Evolutionary conservation across 2,329 filamentous ascomycete species (phyloP).

Genomic region (Aureobasidium sp.): DNA sequence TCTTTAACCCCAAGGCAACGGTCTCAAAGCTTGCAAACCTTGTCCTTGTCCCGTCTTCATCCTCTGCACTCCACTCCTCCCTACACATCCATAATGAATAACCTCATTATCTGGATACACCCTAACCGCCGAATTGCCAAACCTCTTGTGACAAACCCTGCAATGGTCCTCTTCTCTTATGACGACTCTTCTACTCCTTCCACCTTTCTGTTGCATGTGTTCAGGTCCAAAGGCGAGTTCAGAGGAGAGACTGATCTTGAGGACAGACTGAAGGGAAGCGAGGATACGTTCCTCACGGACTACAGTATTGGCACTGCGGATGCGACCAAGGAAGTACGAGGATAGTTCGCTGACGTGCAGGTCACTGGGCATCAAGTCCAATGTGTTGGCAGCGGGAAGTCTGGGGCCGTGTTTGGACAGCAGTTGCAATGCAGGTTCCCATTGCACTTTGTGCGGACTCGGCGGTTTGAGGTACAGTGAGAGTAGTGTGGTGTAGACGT

Average conservation of each 20-base stretch:
- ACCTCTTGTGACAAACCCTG: constrained; percentile 82
- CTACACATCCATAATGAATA: constrained; percentile 42
- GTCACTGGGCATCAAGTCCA: constrained; percentile 73
- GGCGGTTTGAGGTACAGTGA: constrained; percentile 81
- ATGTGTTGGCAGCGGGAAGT: constrained; percentile 75
- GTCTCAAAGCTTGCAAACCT: constrained; percentile 14
- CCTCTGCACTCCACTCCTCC: constrained; percentile 13
- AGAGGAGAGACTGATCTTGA: constrained; percentile 69
- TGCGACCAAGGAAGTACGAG: constrained; percentile 85
- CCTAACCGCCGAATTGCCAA: constrained; percentile 83
- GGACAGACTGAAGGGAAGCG: constrained; percentile 64
- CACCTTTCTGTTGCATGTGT: constrained; percentile 40
- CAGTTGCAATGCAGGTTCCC: constrained; percentile 71
- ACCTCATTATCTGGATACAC: constrained; percentile 64
- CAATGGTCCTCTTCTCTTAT: constrained; percentile 85
- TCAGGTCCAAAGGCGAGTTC: constrained; percentile 66
- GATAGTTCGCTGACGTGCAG: constrained; percentile 73
- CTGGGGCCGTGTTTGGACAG: constrained; percentile 90
- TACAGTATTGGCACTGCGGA: constrained; percentile 73
- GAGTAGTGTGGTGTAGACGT: constrained; percentile 86
- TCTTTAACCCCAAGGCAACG: constrained; percentile 12
- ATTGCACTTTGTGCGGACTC: constrained; percentile 51
- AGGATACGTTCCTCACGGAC: constrained; percentile 74
- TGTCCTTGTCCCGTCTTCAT: constrained; percentile 9
- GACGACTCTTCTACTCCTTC: constrained; percentile 60